phyloP scores from a whole-genome alignment of 768 basidiomycete species.

The Termitomyces sp. region DNA sequence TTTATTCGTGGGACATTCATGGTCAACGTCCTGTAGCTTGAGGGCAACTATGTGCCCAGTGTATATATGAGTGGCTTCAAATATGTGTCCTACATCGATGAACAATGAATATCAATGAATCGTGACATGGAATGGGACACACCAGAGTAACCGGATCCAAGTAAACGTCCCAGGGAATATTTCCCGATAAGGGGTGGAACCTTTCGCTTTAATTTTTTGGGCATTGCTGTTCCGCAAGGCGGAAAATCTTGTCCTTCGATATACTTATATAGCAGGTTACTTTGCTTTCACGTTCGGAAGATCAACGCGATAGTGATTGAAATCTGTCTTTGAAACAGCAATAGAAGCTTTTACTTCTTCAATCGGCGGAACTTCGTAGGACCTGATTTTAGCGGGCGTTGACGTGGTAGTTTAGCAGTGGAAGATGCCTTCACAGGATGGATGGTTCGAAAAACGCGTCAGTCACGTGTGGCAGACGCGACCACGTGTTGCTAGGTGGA shows the following conservation, averaged over 20 bases:
- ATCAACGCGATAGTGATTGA: neutral
- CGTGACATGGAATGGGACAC: neutral
- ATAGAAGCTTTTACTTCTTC: neutral
- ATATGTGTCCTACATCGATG: slow-evolving; percentile 55
- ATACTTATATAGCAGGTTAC: neutral
- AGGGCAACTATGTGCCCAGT: slow-evolving; percentile 60
- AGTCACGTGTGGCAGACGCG: slow-evolving; percentile 19
- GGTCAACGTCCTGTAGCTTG: slow-evolving; percentile 64
- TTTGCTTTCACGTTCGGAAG: neutral
- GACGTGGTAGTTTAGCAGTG: neutral
- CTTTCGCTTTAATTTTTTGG: slow-evolving; percentile 1
- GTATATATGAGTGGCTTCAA: slow-evolving; percentile 51
- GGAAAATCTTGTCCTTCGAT: neutral
- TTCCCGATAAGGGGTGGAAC: slow-evolving; percentile 47
- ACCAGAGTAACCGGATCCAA: slow-evolving; percentile 78
- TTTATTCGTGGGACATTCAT: slow-evolving; percentile 71
- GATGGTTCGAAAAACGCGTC: slow-evolving; percentile 26
- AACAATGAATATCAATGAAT: neutral
- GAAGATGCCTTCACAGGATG: neutral
- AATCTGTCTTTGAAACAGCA: neutral
- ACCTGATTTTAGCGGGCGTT: neutral
- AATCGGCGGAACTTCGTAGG: neutral
- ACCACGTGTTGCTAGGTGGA: slow-evolving; percentile 5
- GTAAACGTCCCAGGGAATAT: slow-evolving; percentile 49
- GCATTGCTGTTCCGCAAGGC: neutral